Percentiles rank a stretch among this genome's conserved stretches.
Evolutionary conservation across 345 rosid species (phyloP).

Genomic region (Moricandia arvensis): DNA sequence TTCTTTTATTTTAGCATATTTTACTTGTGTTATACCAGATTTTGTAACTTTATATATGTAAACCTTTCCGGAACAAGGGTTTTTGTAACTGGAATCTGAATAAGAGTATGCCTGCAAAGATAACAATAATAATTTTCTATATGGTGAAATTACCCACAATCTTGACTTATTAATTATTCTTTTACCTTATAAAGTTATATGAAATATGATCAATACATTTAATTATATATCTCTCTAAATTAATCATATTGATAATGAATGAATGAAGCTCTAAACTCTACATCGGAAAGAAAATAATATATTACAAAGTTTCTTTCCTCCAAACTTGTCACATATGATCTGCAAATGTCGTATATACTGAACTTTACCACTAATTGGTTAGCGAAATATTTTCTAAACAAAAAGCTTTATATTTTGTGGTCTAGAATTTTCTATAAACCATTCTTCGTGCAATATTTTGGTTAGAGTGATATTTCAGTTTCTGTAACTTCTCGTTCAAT

Average conservation of each 20-base stretch:
- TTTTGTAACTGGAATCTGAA: background rate
- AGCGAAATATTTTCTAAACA: background rate
- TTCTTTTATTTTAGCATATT: background rate
- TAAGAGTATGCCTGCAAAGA: background rate
- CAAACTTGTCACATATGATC: background rate
- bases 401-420: background rate
- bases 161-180: background rate
- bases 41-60: background rate
- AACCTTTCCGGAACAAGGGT: background rate
- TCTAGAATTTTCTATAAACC: constrained; percentile 5
- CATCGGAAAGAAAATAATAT: too few relatives aligned
- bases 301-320: too few relatives aligned
- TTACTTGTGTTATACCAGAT: background rate
- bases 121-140: background rate
- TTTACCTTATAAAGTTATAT: background rate
- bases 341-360: background rate
- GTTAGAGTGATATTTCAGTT: background rate
- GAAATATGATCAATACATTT: background rate
- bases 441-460: background rate
- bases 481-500: background rate
- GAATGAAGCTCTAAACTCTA: too few relatives aligned
- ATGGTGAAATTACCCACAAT: background rate
- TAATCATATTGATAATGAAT: too few relatives aligned
- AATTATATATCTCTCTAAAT: too few relatives aligned
- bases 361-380: constrained; percentile 5